Evolutionary conservation across 1,284 basidiomycete genomes (phyloP), one percentile per base, ranked within the genome.

Genomic region (Trichosporon sp.): DNA sequence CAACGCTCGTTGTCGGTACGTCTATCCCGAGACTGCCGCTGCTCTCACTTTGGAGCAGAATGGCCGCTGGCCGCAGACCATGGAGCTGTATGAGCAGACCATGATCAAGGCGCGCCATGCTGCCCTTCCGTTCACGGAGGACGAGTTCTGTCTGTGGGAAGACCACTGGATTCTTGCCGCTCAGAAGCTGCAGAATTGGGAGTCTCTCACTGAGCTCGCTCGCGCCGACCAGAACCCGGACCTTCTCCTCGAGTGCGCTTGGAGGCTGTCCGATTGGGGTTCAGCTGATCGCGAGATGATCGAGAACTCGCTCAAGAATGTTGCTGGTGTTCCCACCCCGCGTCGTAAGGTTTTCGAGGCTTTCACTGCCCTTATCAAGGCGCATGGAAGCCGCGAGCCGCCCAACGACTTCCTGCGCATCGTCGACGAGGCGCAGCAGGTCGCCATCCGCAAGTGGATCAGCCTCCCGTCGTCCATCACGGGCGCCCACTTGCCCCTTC

Each of bases 131-230:
- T 99, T 96, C 82, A 90, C 91, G 34, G 96, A 99, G 80, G 86
- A 90, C 6, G 96, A 99, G 79, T 99, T 96, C 78, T 93, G 91
- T 73, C 83, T 99, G 19, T 99, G 96, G 96, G 96, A 99, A 78
- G 97, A 99, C 77, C 96, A 99, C 79, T 99, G 97, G 96, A 91
- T 99, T 66, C 83, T 96, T 16, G 88, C 95, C 4, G 90, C 94
- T 0, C 92, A 97, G 80, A 99, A 99, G 81, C 83, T 99, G 27
- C 96, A 99, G 78, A 90, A 98, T 73, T 99, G 96, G 96, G 96
- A 99, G 66, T 87, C 91, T 37, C 84, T 99, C 16, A 87, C 91
- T 65, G 95, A 98, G 58, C 85, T 99, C n/a, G 94, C 94, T 2
- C 89, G 89, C 70, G 88, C 85, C 60, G 96, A 99, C 78, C 87